Base-by-base conservation (phyloP, 345 rosid species). In the Lumnitzera littorea region DNA sequence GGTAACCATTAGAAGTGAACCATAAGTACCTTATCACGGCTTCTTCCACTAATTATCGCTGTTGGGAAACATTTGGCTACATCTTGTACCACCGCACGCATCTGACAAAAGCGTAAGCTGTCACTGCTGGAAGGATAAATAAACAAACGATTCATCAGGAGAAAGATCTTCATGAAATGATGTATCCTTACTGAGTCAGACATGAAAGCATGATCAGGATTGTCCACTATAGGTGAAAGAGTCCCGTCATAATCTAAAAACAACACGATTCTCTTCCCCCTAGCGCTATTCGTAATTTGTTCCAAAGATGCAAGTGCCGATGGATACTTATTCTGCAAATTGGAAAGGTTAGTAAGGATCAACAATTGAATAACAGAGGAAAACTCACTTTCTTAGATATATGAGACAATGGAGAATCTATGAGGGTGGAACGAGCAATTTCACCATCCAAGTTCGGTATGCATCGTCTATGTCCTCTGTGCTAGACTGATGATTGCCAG, bases 31-130 rank as follows among this genome's bases (percentile, higher is more conserved):
- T 73, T 80, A 50, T 76, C 69, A 8, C 84, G 66, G 57, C 79
- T 73, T 64, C 81, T 60, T 47, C 84, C 81, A 43, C 78, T 80
- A 24, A 80, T 74, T 60, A 80, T 80, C 9, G 84, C 76, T 9
- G 84, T 80, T 52, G 81, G 84, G 57, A 80, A 80, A 48, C 47
- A 69, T 24, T 73, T 67, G 11, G 81, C 76, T 12, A 71, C 62
- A 27, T 73, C 58, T 47, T 62, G 55, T 50, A 80, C 77, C 1
- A 65, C 71, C 5, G 63, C 51, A 29, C 79, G 74, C 84, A 76
- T 80, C 84, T 80, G 74, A 12, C 59, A 65, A 53, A 20, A 8
- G 46, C 13, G 6, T 36, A n/a, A 20, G n/a, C 52, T 20, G 50
- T 29, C 17, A 24, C 51, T 8, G 36, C n/a, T 61, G 25, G 43